Conservation (phyloP, 139 green algal species). For the Chlamydomonas eustigma region DNA sequence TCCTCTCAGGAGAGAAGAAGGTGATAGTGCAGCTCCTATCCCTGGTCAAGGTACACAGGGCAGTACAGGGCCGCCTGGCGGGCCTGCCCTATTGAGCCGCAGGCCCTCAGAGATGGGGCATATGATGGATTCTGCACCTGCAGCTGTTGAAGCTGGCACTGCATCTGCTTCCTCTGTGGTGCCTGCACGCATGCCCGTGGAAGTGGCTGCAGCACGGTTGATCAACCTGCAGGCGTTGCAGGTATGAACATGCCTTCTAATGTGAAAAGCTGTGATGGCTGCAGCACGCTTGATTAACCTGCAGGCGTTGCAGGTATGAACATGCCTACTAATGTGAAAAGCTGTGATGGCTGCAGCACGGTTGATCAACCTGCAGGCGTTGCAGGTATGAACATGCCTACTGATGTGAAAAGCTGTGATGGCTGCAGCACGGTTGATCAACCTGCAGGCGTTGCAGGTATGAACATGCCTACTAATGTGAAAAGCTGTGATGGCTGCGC, state of each 20-base stretch:
- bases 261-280: neutral
- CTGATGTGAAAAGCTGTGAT: neutral
- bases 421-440: neutral
- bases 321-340: neutral
- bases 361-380: slow-evolving; percentile 1
- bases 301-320: slow-evolving; percentile 11
- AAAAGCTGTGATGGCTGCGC: neutral
- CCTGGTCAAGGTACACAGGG: no score
- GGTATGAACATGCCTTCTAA: neutral
- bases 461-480: neutral
- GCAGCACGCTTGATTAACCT: neutral
- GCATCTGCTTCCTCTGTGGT: slow-evolving; percentile 8
- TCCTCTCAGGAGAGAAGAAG: no score
- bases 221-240: slow-evolving; percentile 9
- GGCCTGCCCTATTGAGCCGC: no score
- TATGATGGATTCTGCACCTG: no score
- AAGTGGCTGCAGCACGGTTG: neutral
- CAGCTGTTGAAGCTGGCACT: neutral
- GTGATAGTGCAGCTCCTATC: no score
- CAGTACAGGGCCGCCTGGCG: no score
- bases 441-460: slow-evolving; percentile 13
- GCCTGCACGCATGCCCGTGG: neutral
- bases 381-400: neutral
- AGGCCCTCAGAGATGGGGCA: no score
- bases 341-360: neutral